Evolutionary conservation across 805 yeast genomes (phyloP), one percentile per base, ranked within the genome.

Genomic region (Ogataea zsoltii): DNA sequence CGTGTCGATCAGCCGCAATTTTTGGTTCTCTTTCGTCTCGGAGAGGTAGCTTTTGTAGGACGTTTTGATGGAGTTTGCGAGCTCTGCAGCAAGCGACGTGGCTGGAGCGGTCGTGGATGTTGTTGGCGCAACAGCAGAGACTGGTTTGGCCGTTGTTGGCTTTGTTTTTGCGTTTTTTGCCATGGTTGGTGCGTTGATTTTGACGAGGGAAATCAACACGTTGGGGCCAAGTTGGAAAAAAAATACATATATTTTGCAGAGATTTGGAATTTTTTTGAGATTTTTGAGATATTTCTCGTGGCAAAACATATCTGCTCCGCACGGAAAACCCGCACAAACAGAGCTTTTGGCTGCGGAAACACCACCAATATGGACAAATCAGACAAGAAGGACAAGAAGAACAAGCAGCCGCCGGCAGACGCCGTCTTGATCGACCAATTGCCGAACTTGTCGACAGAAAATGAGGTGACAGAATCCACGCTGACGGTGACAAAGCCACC

Each of bases 1-100:
- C 12, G 75, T 55, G 64, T 94, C 98, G 54, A 92, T 85, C 41
- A 89, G 71, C 64, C 80, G 76, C 46, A 83, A 65, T 46, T 80
- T 70, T 30, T 65, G 69, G 54, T 73, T 53, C 7, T 42, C 46
- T 9, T 49, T 62, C 4, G 67, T 48, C 16, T 66, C 63, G 12
- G 61, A 50, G 17, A 58, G 37, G 48, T 70, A 71, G n/a, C 65
- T 52, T n/a, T 50, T 56, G 53, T 47, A 63, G 6, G 68, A 70
- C 10, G 58, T 54, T 11, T 45, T 33, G 7, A 69, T 49, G 5
- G 74, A 64, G 31, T 56, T 58, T 10, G 55, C 43, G 43, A 69
- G 55, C 43, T 68, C 71, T n/a, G 46, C 42, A 10, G 61, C 18
- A n/a, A 61, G 49, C 15, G 64, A 51, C 23, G 40, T 7, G 10